A percentile compares a stretch with the other conserved stretches of the same genome.
Conservation (phyloP, 768 basidiomycete species). For the Vishniacozyma victoriae region DNA sequence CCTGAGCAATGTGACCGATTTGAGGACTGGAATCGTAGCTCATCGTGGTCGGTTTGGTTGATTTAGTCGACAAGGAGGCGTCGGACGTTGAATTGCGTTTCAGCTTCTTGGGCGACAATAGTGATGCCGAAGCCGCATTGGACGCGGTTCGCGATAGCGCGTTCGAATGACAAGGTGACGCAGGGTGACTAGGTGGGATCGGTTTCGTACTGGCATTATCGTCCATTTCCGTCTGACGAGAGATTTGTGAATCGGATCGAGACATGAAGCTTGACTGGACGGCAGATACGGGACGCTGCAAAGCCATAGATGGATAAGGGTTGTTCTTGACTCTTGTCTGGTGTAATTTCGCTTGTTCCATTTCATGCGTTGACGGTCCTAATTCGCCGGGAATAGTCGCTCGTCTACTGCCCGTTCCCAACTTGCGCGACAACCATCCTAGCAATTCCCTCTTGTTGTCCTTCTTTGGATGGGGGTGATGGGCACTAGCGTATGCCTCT, state of each 20-base stretch:
- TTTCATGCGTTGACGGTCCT: slow-evolving; percentile 1
- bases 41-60: slow-evolving; percentile 93
- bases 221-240: slow-evolving; percentile 54
- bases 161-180: slow-evolving; percentile 76
- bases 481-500: slow-evolving; percentile 28
- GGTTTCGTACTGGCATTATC: slow-evolving; percentile 91
- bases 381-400: slow-evolving; percentile 17
- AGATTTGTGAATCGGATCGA: background rate
- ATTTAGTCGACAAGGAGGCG: slow-evolving; percentile 61
- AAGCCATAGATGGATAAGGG: background rate
- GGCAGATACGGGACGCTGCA: background rate
- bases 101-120: background rate
- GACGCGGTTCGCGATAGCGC: slow-evolving; percentile 13
- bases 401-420: slow-evolving; percentile 19
- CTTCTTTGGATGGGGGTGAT: too few relatives aligned
- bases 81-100: background rate
- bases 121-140: slow-evolving; percentile 1
- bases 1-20: slow-evolving; percentile 88
- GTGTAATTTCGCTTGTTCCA: too few relatives aligned
- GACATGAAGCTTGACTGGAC: background rate
- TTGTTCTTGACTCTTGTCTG: background rate
- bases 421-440: slow-evolving; percentile 37
- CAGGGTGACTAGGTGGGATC: slow-evolving; percentile 77
- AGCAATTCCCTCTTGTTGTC: slow-evolving; percentile 8
- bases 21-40: slow-evolving; percentile 73